Base-by-base conservation (phyloP, 176 grass and related monocot species). In the Aegilops longissima region DNA sequence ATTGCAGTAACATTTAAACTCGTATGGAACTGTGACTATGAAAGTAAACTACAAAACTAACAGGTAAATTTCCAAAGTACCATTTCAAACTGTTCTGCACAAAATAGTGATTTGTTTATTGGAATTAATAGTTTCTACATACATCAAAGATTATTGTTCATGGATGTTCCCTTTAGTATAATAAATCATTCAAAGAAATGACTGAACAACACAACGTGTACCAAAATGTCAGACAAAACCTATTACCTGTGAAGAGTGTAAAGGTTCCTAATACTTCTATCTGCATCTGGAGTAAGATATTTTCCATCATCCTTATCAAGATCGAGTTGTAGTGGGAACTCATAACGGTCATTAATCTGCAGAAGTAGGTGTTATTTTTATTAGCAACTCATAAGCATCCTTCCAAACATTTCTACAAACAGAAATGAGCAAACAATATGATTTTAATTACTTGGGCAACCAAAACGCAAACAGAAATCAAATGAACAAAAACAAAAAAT, bases 291-390 rank as follows among this genome's bases (percentile, higher is more conserved):
- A 93, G 95, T 77, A 78, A 98, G 95, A 92, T 98, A 98, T 79
- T 93, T 98, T 40, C 95, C 93, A 87, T 92, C 64, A 61, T 93
- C 93, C 90, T 88, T 95, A 85, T 98, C 95, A 85, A 98, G 91
- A 87, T 98, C 93, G 83, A 98, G 91, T 90, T 93, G 89, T 24
- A 98, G 83, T 11, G 95, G 95, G 69, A 98, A 98, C 61, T 98
- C 95, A 61, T 98, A 98, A 4, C 93, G 95, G 70, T 98, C 95
- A 87, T 98, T 98, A 85, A 98, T 98, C 93, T 98, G 88, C 81
- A 98, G 25, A 83, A 80, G 18, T 65, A 66, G 21, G 59, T 61
- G n/a, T 66, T 61, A 42, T 51, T 18, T 83, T 52, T 5, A 56
- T 83, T 23, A 90, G 13, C 13, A 66, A 79, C 59, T 29, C 54